Conservation (phyloP, 176 grass and related monocot genomes). For the Rhynchospora pubera region DNA sequence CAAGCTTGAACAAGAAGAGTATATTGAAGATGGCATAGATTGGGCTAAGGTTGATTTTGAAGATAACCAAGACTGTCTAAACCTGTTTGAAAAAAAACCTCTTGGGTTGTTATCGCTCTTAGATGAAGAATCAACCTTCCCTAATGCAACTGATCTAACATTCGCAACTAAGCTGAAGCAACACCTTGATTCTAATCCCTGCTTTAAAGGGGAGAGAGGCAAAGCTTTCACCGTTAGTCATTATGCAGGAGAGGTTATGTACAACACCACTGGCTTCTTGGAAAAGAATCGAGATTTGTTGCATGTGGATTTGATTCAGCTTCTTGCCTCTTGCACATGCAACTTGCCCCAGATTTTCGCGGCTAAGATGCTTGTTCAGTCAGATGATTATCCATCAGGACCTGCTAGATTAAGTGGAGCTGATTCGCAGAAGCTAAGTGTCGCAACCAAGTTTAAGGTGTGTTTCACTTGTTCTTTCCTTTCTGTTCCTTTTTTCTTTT, state of each 20-base stretch:
- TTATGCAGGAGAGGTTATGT: conserved; percentile 90
- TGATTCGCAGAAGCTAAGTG: conserved; percentile 92
- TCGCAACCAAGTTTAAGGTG: conserved; percentile 98
- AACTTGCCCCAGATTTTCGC: conserved; percentile 74
- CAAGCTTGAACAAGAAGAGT: conserved; percentile 98
- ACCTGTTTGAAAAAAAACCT: conserved; percentile 93
- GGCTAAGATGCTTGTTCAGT: conserved; percentile 84
- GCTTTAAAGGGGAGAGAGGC: conserved; percentile 90
- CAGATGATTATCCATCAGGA: conserved; percentile 39
- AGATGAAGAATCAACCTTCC: conserved; percentile 97
- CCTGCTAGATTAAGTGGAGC: conserved; percentile 66
- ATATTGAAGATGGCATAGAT: conserved; percentile 95
- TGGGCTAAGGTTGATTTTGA: conserved; percentile 99
- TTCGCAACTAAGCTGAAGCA: conserved; percentile 94
- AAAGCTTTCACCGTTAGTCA: conserved; percentile 75
- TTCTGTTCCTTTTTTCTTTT: not conserved
- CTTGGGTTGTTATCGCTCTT: conserved; percentile 88
- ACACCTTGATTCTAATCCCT: conserved; percentile 58
- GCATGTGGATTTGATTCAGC: conserved; percentile 84
- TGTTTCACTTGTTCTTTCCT: not conserved
- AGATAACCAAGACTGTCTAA: conserved; percentile 86
- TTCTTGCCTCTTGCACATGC: conserved; percentile 69
- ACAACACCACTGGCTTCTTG: conserved; percentile 86
- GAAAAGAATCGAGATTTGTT: conserved; percentile 99
- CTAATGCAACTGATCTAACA: conserved; percentile 93